Percentiles rank a stretch among this genome's conserved stretches.
Evolutionary conservation across 192 early-diverging fungal species (phyloP).

Genomic region (Dimargaris cristalligena): DNA sequence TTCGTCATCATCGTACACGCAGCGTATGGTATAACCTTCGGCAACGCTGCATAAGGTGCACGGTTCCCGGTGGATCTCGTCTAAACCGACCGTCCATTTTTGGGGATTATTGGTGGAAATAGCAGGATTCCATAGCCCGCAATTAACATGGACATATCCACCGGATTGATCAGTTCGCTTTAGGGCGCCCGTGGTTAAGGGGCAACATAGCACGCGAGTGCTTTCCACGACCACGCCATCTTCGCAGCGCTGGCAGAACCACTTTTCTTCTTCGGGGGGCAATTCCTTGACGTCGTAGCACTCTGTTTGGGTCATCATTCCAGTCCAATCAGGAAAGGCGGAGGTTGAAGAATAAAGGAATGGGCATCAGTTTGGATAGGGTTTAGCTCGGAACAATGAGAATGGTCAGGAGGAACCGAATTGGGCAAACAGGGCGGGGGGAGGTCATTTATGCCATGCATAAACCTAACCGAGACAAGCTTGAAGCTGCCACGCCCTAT

Average conservation of each 20-base stretch:
- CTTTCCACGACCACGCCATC: neutral
- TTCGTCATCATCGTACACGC: neutral
- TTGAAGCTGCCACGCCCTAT: too few species aligned
- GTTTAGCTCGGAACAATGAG: too few species aligned
- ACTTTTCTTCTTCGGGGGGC: neutral
- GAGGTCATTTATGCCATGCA: too few species aligned
- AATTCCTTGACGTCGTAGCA: neutral
- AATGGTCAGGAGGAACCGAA: too few species aligned
- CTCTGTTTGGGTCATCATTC: too few species aligned
- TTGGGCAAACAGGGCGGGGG: too few species aligned
- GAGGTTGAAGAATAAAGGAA: too few species aligned
- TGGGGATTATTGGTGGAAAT: neutral
- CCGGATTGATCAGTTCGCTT: neutral
- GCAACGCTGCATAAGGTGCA: neutral
- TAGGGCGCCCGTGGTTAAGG: neutral
- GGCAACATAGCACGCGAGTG: neutral
- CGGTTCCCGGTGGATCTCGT: neutral
- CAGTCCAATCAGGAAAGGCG: too few species aligned
- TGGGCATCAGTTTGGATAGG: too few species aligned
- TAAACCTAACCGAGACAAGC: too few species aligned
- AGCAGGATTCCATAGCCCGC: neutral
- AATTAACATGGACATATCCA: neutral
- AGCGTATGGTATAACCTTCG: neutral
- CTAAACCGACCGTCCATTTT: neutral
- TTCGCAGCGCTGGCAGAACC: slow-evolving; percentile 8